Evolutionary conservation across 164 flowering plant species (phyloP), one percentile per base, ranked within the genome.

Genomic region (Kingdonia uniflora): DNA sequence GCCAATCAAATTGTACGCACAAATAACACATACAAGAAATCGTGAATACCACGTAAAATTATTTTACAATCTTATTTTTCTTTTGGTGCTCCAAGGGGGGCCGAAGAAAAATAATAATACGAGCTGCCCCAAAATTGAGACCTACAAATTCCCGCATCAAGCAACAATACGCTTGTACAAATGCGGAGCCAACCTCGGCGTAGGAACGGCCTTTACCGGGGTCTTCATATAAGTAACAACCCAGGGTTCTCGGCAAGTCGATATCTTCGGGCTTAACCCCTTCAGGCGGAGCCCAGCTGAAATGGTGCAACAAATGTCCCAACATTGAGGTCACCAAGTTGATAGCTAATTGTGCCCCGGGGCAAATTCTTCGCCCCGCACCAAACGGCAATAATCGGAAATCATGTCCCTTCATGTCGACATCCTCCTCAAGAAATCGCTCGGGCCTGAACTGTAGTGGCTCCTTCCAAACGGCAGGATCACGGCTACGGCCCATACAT

Each of bases 401-500:
- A 50, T 68, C 72, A 5, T 65, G 68, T 13, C 72, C 72, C 57
- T 61, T 65, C 53, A 61, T 57, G 33, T 61, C 63, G 21, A 69
- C 46, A 14, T 69, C 66, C 61, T 65, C 68, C 49, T 65, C 68
- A 0, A 61, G 11, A 63, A 68, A 68, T 2, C 68, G 51, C 40
- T 68, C 72, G 0, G 72, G 68, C 0, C 63, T 41, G 55, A 68
- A 68, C 19, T 60, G 60, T 11, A 60, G 12, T n/a, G 68, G 66
- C 12, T 54, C 56, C 37, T 56, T 65, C 72, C 72, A 68, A 1
- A 52, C 49, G 1, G 58, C 45, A 1, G 67, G 67, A 25, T 69
- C 69, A 21, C 61, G 69, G 64, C 67, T 1, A 69, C 42, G 19
- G 73, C 69, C 69, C 69, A 69, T 6, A 58, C 67, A 61, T 69